Base-by-base conservation (phyloP, 192 early-diverging fungal species). In the Oehlia diaphana region DNA sequence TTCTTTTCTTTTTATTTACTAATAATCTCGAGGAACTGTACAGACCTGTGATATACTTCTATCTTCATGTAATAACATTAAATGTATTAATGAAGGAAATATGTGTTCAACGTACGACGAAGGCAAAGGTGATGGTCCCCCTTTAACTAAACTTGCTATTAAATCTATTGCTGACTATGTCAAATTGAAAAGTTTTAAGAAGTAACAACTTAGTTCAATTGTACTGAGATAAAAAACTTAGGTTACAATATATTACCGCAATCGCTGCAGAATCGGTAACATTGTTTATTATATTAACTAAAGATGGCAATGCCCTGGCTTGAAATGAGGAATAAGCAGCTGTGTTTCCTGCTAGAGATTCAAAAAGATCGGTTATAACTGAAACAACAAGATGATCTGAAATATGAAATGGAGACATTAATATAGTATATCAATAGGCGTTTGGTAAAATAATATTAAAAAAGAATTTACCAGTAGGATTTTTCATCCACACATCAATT, bases 41-140 rank as follows among this genome's bases (percentile, higher is more conserved):
- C 33, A 23, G 50, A 87, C 89, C 85, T 98, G 97, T 58, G 97
- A 85, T 63, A 97, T 89, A 58, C 91, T 89, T 70, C 84, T 86
- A 80, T 99, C 95, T 53, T 91, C 91, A 19, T 88, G 87, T 9
- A 82, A 84, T 73, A 90, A 86, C 66, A 96, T 82, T 12, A 95
- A 87, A 53, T 88, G 89, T 86, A 99, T 94, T 49, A 99, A 84
- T 26, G 83, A 82, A 9, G 94, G 95, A 82, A 97, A 98, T 64
- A 98, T 87, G 58, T 92, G 87, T 19, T 92, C 85, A 2, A 92
- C 87, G 66, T 93, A 94, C 61, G 87, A 87, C 0, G 81, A 69
- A 9, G 96, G 94, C 63, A 97, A 82, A 13, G 95, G 94, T 12
- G 92, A 90, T 6, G 94, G 87, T 0, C 89, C 91, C 49, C 89